Percentiles rank a stretch among this genome's conserved stretches.
Evolutionary conservation across 2,329 filamentous ascomycete genomes (phyloP).

Genomic region (Mycosphaerella arachidis): DNA sequence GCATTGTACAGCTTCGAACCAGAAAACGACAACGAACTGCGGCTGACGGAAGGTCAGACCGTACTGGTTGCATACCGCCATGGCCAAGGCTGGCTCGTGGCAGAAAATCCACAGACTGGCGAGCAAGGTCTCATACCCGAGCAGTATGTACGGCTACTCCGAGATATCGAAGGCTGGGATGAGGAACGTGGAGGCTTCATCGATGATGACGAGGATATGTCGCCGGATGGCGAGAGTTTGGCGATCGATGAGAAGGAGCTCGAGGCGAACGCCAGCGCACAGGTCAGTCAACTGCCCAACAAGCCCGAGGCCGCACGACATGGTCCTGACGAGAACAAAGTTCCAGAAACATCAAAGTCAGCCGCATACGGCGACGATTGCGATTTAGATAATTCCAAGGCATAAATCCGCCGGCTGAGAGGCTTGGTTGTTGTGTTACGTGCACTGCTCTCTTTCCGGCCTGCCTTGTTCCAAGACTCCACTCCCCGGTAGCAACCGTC

Average conservation of each 20-base stretch:
- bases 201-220: slow-evolving; percentile 28
- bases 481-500: too few species aligned
- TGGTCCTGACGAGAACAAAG: neutral
- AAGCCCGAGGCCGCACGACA: neutral
- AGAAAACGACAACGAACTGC: slow-evolving; percentile 94
- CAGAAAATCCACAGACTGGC: slow-evolving; percentile 87
- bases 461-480: too few species aligned
- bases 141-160: slow-evolving; percentile 86
- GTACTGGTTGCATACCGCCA: slow-evolving; percentile 96
- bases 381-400: neutral
- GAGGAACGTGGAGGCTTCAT: slow-evolving; percentile 76
- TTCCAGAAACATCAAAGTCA: neutral
- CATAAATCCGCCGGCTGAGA: too few species aligned
- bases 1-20: slow-evolving; percentile 91
- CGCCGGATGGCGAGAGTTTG: slow-evolving; percentile 4
- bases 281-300: neutral
- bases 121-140: slow-evolving; percentile 95
- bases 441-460: too few species aligned
- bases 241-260: slow-evolving; percentile 12
- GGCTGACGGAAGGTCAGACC: slow-evolving; percentile 87
- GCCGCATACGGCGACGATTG: neutral
- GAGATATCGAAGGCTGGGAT: slow-evolving; percentile 84
- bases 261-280: slow-evolving; percentile 3
- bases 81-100: slow-evolving; percentile 95
- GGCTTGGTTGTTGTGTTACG: too few species aligned